Evolutionary conservation across 2,329 filamentous ascomycete genomes (phyloP), one percentile per base, ranked within the genome.

Genomic region (Thelonectria blattea): DNA sequence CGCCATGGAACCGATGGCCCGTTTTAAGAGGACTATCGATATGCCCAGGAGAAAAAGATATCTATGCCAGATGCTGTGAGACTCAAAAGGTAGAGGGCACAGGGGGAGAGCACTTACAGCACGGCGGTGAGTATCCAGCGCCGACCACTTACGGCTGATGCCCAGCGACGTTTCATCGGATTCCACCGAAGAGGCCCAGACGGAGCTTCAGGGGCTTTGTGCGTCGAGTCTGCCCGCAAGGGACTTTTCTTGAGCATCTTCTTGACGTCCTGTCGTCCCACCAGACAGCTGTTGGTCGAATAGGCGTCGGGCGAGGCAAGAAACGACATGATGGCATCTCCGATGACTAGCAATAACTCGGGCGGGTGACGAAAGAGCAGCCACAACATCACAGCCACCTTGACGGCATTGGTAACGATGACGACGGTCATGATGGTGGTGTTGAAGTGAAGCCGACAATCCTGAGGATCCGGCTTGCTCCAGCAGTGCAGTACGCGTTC

Each of bases 251-350:
- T 52, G 2, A 10, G 6, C 11, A 14, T 20, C 11, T 10, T 15
- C n/a, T 52, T 58, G 14, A 61, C 24, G 8, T 52, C 46, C 3
- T 51, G 3, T 14, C 24, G 32, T 4, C 55, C 24, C 11, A 24
- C 61, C 9, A 64, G 20, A 12, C 59, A 64, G 12, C 52, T 62
- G 2, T 59, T 32, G 17, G 17, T 56, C 2, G 61, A 63, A 9
- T 20, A 18, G 3, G 12, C 12, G 34, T 60, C 57, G 1, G 57
- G 57, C 6, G 46, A 30, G 11, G 27, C 34, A 3, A 60, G 18
- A 24, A 60, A 60, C 1, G 52, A 60, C 24, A 51, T 15, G 12
- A 64, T 64, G 2, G 61, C 59, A 22, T 64, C 61, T 8, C 61
- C 61, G 8, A 64, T 50, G 5, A 51, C 48, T 11, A 64, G 22